Percentiles rank a stretch among this genome's conserved stretches.
Evolutionary conservation across 352 stramenopile species (phyloP).

Genomic region (Phytophthora syringae): DNA sequence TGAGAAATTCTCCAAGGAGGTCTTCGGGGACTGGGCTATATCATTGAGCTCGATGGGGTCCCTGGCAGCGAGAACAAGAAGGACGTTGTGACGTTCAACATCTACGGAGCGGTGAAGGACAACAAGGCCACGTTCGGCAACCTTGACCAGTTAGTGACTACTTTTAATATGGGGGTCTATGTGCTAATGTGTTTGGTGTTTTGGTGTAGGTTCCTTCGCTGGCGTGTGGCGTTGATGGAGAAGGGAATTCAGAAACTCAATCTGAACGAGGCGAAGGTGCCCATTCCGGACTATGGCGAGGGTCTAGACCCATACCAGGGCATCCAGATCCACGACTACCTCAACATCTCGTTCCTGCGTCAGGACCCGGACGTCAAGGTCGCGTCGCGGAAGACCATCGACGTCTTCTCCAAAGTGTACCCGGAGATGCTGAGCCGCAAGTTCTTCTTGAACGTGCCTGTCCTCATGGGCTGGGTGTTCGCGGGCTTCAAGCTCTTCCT

Average conservation of each 20-base stretch:
- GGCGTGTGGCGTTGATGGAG: constrained; percentile 39
- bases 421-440: constrained; percentile 40
- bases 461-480: constrained; percentile 40
- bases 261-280: constrained; percentile 28
- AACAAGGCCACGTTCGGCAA: constrained; percentile 38
- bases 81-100: constrained; percentile 40
- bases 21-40: constrained; percentile 29
- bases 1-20: constrained; percentile 30
- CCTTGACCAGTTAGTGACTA: constrained; percentile 28
- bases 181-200: too few relatives aligned
- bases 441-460: constrained; percentile 37
- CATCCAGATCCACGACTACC: constrained; percentile 38
- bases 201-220: constrained; percentile 35
- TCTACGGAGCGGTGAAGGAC: constrained; percentile 38
- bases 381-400: constrained; percentile 34
- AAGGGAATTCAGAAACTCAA: constrained; percentile 39
- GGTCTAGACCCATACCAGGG: constrained; percentile 35
- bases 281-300: constrained; percentile 35
- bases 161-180: too few relatives aligned
- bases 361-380: constrained; percentile 37
- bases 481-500: constrained; percentile 36
- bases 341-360: constrained; percentile 38
- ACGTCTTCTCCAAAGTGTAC: constrained; percentile 38
- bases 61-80: constrained; percentile 34
- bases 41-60: constrained; percentile 35